Conservation (phyloP, 2,329 filamentous ascomycete genomes). For the Trichoderma brevicompactum region DNA sequence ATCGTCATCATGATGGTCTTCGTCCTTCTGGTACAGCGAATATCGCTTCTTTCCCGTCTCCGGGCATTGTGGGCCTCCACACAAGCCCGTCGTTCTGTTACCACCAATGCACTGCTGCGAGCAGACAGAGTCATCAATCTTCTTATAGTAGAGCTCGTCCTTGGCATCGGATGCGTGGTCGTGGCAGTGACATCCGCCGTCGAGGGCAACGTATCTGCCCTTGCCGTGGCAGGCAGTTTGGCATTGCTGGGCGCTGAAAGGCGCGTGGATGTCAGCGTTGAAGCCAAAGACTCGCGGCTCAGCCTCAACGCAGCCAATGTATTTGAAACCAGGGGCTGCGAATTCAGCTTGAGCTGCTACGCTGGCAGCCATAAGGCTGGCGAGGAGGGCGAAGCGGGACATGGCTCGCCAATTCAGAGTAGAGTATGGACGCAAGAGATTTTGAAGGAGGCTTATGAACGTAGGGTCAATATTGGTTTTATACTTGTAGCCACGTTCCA, state of each 20-base stretch:
- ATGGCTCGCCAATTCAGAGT: slow-evolving; percentile 12
- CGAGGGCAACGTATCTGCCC: slow-evolving; percentile 35
- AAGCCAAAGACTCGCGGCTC: slow-evolving; percentile 32
- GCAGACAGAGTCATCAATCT: slow-evolving; percentile 35
- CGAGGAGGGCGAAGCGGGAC: slow-evolving; percentile 30
- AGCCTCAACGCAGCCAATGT: slow-evolving; percentile 39
- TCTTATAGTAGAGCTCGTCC: slow-evolving; percentile 24
- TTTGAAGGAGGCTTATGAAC: too few relatives aligned
- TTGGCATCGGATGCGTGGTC: slow-evolving; percentile 6
- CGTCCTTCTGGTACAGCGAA: slow-evolving; percentile 32
- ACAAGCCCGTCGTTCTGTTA: slow-evolving; percentile 33
- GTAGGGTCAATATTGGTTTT: background rate
- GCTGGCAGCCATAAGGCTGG: slow-evolving; percentile 36
- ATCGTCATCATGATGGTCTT: background rate
- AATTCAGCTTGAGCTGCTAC: slow-evolving; percentile 33
- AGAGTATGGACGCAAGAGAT: background rate
- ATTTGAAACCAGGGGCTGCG: slow-evolving; percentile 33
- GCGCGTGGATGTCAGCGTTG: slow-evolving; percentile 26
- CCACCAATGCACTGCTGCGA: slow-evolving; percentile 31
- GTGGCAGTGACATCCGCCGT: slow-evolving; percentile 35
- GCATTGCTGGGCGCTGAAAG: slow-evolving; percentile 34
- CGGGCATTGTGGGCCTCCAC: slow-evolving; percentile 34
- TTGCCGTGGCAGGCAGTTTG: slow-evolving; percentile 31
- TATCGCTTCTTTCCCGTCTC: slow-evolving; percentile 29
- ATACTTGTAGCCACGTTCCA: background rate